phyloP scores from a whole-genome alignment of 202 grass and related monocot species.

The Carex sylvatica region DNA sequence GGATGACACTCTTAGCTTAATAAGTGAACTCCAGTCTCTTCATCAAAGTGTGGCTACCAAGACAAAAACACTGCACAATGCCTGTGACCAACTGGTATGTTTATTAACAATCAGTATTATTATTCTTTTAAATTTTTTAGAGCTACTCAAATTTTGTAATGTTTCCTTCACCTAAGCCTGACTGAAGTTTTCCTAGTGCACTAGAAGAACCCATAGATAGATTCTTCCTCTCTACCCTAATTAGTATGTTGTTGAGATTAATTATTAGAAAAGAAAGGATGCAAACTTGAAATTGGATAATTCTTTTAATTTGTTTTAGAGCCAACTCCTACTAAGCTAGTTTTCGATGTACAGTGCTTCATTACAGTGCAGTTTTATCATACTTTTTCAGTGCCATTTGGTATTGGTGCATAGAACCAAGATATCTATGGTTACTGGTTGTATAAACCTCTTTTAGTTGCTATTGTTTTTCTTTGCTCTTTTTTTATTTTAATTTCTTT shows the following conservation, averaged over 20 bases:
- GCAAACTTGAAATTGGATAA: not conserved
- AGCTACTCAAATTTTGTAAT: not conserved
- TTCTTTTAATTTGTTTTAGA: not conserved
- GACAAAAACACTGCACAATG: slow-evolving; percentile 94
- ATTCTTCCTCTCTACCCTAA: not conserved
- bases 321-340: not conserved
- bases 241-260: not conserved
- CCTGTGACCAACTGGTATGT: slow-evolving; percentile 87
- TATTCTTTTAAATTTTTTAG: not conserved
- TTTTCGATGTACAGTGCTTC: not conserved
- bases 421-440: not conserved
- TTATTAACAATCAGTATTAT: slow-evolving; percentile 8
- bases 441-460: not conserved
- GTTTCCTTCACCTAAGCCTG: not conserved
- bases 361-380: not conserved
- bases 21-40: slow-evolving; percentile 81
- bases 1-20: slow-evolving; percentile 83
- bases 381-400: not conserved
- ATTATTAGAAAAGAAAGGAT: not conserved
- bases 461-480: not conserved
- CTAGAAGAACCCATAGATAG: not conserved
- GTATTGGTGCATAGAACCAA: not conserved
- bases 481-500: not conserved
- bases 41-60: slow-evolving; percentile 83
- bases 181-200: not conserved